Percentiles rank a stretch among this genome's conserved stretches.
Evolutionary conservation across 2,329 filamentous ascomycete genomes (phyloP).

Genomic region (Xylaria sp.): DNA sequence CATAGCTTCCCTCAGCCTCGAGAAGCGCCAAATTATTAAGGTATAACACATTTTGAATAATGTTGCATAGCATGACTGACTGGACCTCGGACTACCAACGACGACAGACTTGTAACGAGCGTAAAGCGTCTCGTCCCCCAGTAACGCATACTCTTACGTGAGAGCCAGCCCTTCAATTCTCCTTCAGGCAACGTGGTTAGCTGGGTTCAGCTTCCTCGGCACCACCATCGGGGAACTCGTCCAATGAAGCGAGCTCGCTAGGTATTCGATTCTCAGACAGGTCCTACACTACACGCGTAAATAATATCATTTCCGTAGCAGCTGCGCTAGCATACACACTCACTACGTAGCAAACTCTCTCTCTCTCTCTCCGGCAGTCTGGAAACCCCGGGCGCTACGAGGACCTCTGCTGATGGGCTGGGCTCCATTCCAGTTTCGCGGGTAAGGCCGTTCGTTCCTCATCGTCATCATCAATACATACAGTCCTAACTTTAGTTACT

Average conservation of each 20-base stretch:
- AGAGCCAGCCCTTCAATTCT: slow-evolving; percentile 17
- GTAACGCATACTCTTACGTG: slow-evolving; percentile 26
- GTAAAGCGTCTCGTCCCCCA: neutral
- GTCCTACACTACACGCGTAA: neutral
- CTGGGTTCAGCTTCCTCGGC: slow-evolving; percentile 17
- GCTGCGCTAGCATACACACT: no score
- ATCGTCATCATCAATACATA: no score
- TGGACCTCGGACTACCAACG: no score
- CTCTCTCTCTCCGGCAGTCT: slow-evolving; percentile 14
- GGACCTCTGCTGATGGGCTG: slow-evolving; percentile 3
- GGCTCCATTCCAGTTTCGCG: slow-evolving; percentile 10
- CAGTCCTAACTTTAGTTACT: no score
- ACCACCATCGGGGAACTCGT: neutral
- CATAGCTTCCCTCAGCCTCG: no score
- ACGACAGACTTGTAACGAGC: neutral
- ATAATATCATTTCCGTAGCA: slow-evolving; percentile 4
- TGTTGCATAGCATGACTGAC: no score
- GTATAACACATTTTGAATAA: no score
- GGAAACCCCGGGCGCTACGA: slow-evolving; percentile 1
- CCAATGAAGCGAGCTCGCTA: slow-evolving; percentile 1
- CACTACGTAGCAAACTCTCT: slow-evolving; percentile 1
- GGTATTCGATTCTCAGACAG: neutral
- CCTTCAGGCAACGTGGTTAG: slow-evolving; percentile 20
- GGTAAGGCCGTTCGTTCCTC: neutral
- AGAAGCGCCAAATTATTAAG: no score